These are phyloP conservation scores for Usnea hakonensis DNA, from an alignment of 495 filamentous ascomycete species.

Conservation along the genomic window DNA sequence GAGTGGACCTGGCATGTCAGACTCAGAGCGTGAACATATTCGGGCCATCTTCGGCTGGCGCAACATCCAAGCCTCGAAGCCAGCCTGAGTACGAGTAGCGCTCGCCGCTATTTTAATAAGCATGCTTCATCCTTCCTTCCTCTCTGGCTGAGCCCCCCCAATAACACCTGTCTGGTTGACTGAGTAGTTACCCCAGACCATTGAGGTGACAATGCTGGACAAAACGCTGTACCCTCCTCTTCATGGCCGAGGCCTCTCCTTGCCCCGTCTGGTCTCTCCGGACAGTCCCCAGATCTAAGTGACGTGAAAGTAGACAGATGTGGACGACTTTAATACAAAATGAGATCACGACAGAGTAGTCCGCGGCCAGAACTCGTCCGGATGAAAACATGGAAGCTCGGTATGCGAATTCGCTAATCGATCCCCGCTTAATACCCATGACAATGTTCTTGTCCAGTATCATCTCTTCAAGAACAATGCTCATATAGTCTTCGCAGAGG, in stretches of 20 bases:
- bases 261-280: neutral
- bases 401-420: slow-evolving; percentile 9
- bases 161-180: neutral
- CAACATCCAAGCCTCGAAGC: no score
- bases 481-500: slow-evolving; percentile 21
- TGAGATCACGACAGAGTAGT: slow-evolving; percentile 20
- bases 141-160: neutral
- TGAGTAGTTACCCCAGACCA: neutral
- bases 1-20: no score
- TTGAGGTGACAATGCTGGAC: neutral
- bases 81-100: neutral
- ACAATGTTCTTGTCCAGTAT: slow-evolving; percentile 5
- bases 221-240: neutral
- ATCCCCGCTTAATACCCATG: neutral
- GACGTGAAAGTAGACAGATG: neutral
- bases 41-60: no score
- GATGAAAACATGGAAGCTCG: slow-evolving; percentile 21
- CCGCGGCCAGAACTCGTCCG: slow-evolving; percentile 19
- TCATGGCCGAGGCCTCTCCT: neutral
- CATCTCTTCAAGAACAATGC: slow-evolving; percentile 1
- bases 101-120: neutral
- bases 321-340: neutral
- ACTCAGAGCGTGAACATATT: no score
- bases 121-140: neutral
- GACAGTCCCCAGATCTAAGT: neutral